Evolutionary conservation across 306 rosid species (phyloP).

Genomic region (Acacia confusa): DNA sequence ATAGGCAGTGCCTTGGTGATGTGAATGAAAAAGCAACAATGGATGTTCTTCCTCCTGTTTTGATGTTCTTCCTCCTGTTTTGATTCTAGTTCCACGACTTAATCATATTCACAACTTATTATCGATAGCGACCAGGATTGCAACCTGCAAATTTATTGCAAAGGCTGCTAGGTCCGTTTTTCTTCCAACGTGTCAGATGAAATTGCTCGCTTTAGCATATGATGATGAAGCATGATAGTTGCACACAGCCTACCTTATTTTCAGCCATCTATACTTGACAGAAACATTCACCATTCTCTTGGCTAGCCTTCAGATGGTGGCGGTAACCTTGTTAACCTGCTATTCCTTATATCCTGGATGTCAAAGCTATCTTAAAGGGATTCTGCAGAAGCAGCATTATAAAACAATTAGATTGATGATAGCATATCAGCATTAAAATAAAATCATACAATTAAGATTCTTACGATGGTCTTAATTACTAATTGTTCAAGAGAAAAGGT

Average conservation of each 20-base stretch:
- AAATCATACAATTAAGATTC: background rate
- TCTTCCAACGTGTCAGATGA: background rate
- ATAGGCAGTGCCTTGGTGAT: background rate
- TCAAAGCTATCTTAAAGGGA: background rate
- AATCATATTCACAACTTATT: slow-evolving; percentile 21
- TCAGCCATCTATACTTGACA: background rate
- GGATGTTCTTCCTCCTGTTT: slow-evolving; percentile 1
- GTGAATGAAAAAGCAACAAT: background rate
- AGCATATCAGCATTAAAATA: background rate
- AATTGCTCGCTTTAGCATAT: background rate
- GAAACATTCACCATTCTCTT: background rate
- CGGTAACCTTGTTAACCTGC: background rate
- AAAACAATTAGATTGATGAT: background rate
- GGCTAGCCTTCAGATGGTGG: background rate
- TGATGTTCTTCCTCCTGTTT: background rate
- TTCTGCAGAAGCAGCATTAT: background rate
- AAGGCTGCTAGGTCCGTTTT: background rate
- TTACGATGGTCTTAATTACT: background rate
- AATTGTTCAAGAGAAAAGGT: background rate
- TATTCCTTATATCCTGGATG: background rate
- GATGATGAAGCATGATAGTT: background rate
- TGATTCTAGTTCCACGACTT: background rate
- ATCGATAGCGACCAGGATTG: background rate
- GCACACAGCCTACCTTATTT: background rate
- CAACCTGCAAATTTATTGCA: slow-evolving; percentile 1